Evolutionary conservation across 495 filamentous ascomycete species (phyloP), one percentile per base, ranked within the genome.

Genomic region (Aspergillus affinis): DNA sequence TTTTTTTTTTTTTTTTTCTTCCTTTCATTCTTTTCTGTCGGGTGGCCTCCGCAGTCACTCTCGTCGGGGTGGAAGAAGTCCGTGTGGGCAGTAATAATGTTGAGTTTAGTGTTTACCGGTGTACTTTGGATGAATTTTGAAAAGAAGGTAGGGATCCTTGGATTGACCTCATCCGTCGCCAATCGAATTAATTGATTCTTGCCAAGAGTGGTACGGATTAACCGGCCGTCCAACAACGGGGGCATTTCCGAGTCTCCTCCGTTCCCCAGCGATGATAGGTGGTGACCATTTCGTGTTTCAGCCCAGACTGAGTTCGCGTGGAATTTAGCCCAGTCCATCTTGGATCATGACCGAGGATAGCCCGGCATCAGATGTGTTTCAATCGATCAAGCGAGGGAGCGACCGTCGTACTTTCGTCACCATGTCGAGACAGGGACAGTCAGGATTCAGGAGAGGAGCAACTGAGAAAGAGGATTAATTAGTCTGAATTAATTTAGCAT

Each of bases 331-430:
- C 50, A 29, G 20, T n/a, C 23, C 27, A 21, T 52, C 21, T n/a
- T 49, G 27, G 50, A 29, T 52, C 50, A 52, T 41, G 36, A 27
- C 50, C 50, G 50, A 52, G 50, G 50, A 52, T 27, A n/a, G 17
- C 20, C 50, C 50, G 50, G 50, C 50, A 27, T 29, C 50, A 23
- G 50, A 52, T 41, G 36, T 10, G 36, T 41, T 41, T 41, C 36
- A 41, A 41, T 41, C 36, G 12, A 13, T 49, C 48, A 20, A 20
- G 48, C 18, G 48, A 49, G 48, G 48, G 48, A 19, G 18, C 48
- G 48, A 49, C 36, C 36, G 36, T 41, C 36, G 36, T 41, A 41
- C 13, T 41, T 41, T 41, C 36, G 36, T 41, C 36, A 6, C 29
- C 2, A 6, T 32, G 29, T 32, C 36, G 13, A 15, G 36, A 17